Conservation (phyloP, 345 rosid genomes). For the Euphorbia pulcherrima region DNA sequence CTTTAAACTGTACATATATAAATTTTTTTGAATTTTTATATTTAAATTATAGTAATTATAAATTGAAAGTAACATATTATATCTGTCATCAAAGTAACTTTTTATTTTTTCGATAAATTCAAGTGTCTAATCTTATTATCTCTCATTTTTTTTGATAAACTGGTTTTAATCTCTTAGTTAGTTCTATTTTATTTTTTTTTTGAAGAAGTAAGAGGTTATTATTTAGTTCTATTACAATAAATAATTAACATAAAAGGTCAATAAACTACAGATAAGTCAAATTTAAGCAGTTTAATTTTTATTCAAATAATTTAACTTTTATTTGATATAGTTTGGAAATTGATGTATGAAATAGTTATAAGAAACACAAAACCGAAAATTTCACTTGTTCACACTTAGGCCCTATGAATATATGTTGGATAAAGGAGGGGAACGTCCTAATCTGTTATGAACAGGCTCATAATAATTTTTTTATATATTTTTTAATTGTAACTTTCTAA, state of each 20-base stretch:
- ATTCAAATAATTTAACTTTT: not conserved
- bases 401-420: slow-evolving; percentile 11
- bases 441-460: slow-evolving; percentile 15
- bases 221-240: no score
- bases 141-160: no score
- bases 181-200: no score
- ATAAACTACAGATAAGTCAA: not conserved
- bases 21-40: no score
- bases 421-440: slow-evolving; percentile 12
- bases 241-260: slow-evolving; percentile 10
- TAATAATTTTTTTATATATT: not conserved
- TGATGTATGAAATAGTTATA: not conserved
- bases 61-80: no score
- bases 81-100: no score
- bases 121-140: no score
- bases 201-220: no score
- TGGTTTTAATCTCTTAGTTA: no score
- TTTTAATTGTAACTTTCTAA: not conserved
- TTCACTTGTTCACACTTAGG: slow-evolving; percentile 36
- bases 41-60: no score
- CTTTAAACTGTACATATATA: no score
- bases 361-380: not conserved
- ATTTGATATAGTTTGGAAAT: not conserved
- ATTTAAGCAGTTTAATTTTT: not conserved
- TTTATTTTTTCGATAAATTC: no score